These are phyloP conservation scores for Schwanniomyces sp. DNA, from an alignment of 805 yeast genomes.

Conservation along the genomic window DNA sequence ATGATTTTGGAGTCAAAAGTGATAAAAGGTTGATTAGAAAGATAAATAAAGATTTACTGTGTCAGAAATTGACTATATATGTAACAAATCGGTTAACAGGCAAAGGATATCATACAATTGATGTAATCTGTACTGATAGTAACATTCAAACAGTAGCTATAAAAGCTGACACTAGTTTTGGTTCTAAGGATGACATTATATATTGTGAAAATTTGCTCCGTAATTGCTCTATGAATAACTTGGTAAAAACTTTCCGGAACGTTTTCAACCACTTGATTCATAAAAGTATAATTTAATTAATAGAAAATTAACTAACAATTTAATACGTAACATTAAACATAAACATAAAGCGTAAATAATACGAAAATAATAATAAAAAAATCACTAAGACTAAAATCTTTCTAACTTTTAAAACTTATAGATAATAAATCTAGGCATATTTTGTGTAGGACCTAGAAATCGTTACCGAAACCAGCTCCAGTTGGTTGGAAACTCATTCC, in stretches of 20 bases:
- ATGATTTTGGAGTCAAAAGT: constrained; percentile 5
- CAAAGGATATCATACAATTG: constrained; percentile 10
- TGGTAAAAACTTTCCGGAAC: constrained; percentile 14
- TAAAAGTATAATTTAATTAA: neutral
- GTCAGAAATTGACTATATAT: constrained; percentile 17
- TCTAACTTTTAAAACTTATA: neutral
- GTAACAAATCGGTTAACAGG: constrained; percentile 2
- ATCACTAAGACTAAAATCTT: neutral
- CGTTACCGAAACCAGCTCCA: constrained; percentile 70
- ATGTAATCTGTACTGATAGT: constrained; percentile 20
- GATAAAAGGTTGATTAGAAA: constrained; percentile 8
- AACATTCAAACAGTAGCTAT: constrained; percentile 13
- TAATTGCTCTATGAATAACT: constrained; percentile 12
- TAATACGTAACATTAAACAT: neutral
- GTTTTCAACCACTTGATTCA: constrained; percentile 7
- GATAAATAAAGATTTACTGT: constrained; percentile 25
- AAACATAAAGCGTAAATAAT: constrained; percentile 1
- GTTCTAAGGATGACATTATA: constrained; percentile 2
- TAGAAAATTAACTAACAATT: neutral
- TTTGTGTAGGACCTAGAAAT: constrained; percentile 18
- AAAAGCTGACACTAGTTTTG: neutral
- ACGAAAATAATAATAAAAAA: neutral
- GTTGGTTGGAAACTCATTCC: constrained; percentile 68
- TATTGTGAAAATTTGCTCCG: constrained; percentile 14
- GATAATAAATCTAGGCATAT: neutral